phyloP scores from a whole-genome alignment of 176 grass and related monocot species.

The Melocanna baccifera region DNA sequence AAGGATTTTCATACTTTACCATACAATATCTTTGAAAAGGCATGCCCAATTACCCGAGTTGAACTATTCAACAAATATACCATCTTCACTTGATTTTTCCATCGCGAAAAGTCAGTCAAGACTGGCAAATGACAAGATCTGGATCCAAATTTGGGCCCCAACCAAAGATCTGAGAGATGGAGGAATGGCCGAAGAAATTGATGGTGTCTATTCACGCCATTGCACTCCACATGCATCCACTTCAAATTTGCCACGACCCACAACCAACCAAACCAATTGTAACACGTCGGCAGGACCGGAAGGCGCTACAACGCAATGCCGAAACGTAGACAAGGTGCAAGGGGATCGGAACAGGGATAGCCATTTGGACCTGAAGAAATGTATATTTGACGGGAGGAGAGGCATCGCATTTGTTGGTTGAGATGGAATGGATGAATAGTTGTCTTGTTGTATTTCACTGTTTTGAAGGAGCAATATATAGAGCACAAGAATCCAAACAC shows the following conservation, averaged over 20 bases:
- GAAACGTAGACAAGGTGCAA: neutral
- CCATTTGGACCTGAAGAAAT: neutral
- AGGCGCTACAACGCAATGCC: neutral
- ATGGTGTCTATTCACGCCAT: neutral
- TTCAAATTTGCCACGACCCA: slow-evolving; percentile 32
- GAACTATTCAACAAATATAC: too few species aligned
- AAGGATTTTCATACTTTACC: too few species aligned
- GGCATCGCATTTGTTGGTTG: slow-evolving; percentile 38
- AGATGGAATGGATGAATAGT: too few species aligned
- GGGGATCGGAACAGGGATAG: neutral
- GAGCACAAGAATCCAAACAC: too few species aligned
- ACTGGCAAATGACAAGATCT: neutral
- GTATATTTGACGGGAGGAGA: slow-evolving; percentile 32
- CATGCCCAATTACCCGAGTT: too few species aligned
- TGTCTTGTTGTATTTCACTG: too few species aligned
- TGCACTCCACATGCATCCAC: slow-evolving; percentile 39
- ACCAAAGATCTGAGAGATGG: slow-evolving; percentile 44
- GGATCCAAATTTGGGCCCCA: slow-evolving; percentile 30
- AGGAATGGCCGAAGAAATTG: slow-evolving; percentile 33
- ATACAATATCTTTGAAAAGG: too few species aligned
- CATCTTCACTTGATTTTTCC: neutral
- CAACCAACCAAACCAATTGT: neutral
- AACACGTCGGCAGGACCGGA: slow-evolving; percentile 16
- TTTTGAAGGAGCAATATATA: too few species aligned
- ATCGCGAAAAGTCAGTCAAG: slow-evolving; percentile 3